phyloP scores from a whole-genome alignment of 305 asterid species.

The Withania somnifera region DNA sequence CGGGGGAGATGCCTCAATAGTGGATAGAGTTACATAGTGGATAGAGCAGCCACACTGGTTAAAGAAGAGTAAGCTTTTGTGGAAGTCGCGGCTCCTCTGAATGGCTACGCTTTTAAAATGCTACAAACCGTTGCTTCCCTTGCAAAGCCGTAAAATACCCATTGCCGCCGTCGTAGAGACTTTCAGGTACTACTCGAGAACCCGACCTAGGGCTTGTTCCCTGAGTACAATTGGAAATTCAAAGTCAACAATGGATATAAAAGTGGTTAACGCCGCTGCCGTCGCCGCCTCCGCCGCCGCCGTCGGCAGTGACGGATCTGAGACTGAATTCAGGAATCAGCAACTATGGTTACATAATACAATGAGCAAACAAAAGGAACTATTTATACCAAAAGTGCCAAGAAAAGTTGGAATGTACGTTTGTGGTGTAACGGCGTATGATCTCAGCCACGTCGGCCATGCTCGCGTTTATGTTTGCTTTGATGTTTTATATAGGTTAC shows the following conservation, averaged over 20 bases:
- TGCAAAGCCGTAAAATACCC: neutral
- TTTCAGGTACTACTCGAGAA: neutral
- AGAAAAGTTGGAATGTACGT: conserved; percentile 95
- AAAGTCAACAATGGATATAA: neutral
- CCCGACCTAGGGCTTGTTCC: neutral
- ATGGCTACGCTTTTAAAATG: neutral
- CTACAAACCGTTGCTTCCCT: neutral
- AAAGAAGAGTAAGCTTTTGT: neutral
- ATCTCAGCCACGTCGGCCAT: conserved; percentile 96
- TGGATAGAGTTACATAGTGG: neutral
- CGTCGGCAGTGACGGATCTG: neutral
- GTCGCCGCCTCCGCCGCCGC: too few relatives aligned
- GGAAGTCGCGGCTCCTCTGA: neutral
- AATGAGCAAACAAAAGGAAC: conserved; percentile 64
- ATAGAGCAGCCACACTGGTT: neutral
- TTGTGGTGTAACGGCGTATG: conserved; percentile 94
- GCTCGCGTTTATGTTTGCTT: conserved; percentile 92
- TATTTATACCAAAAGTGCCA: conserved; percentile 65
- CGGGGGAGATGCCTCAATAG: too few relatives aligned
- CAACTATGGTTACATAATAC: conserved; percentile 73
- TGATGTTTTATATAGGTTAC: conserved; percentile 68
- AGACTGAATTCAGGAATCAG: neutral
- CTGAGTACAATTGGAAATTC: neutral
- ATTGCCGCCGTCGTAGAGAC: neutral
- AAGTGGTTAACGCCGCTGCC: too few relatives aligned